Evolutionary conservation across 108 stramenopile species (phyloP).

Genomic region (Skeletonema grethae): DNA sequence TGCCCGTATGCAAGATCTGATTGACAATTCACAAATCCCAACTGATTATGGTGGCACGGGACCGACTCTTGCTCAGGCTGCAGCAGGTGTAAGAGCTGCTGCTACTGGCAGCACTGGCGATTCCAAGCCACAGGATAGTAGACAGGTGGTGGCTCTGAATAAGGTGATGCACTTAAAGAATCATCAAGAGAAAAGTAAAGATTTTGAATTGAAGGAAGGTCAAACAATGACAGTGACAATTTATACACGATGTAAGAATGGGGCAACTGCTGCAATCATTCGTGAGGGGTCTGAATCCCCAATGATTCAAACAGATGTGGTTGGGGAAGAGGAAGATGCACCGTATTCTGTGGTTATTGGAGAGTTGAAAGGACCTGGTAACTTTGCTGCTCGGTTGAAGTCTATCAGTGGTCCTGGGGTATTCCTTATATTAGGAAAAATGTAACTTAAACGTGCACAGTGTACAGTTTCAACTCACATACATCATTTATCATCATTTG

Average conservation of each 20-base stretch:
- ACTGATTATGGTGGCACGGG: conserved; percentile 40
- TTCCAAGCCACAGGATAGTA: neutral
- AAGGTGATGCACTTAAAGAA: conserved; percentile 29
- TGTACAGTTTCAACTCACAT: neutral
- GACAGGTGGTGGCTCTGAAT: conserved; percentile 27
- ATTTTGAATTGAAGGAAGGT: conserved; percentile 22
- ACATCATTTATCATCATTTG: neutral
- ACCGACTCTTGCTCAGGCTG: conserved; percentile 31
- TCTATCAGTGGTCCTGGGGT: conserved; percentile 10
- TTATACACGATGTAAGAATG: conserved; percentile 29
- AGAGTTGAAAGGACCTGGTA: conserved; percentile 27
- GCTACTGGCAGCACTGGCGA: neutral
- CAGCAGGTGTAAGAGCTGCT: neutral
- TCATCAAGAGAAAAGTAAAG: conserved; percentile 7
- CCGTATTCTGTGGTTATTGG: conserved; percentile 38
- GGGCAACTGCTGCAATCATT: conserved; percentile 17
- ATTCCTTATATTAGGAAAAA: conserved; percentile 20
- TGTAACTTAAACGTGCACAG: neutral
- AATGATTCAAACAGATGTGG: conserved; percentile 16
- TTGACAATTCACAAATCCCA: conserved; percentile 42
- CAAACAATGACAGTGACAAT: conserved; percentile 25
- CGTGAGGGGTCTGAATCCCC: conserved; percentile 6
- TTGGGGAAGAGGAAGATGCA: conserved; percentile 21
- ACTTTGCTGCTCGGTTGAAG: conserved; percentile 15
- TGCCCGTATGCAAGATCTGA: conserved; percentile 34